phyloP scores from a whole-genome alignment of 1,284 basidiomycete genomes.

The Pterula multifida region DNA sequence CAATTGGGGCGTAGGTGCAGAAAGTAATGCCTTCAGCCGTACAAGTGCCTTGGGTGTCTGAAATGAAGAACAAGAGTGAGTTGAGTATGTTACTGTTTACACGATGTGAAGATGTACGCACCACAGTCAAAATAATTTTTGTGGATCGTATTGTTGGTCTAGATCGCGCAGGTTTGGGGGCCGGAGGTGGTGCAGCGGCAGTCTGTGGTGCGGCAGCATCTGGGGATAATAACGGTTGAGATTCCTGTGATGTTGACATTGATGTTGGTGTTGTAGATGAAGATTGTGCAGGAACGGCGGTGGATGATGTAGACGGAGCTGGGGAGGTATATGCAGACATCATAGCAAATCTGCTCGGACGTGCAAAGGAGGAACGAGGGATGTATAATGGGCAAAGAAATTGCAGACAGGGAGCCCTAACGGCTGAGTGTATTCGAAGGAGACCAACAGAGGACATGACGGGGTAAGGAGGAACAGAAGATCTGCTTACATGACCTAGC shows the following conservation, averaged over 20 bases:
- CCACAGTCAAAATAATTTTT: conserved; percentile 78
- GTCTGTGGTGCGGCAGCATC: conserved; percentile 58
- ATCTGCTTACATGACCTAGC: too few species aligned
- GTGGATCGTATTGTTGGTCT: conserved; percentile 59
- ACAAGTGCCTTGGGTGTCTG: conserved; percentile 78
- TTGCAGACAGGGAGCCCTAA: neutral
- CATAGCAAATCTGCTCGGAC: conserved; percentile 31
- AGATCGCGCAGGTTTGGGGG: conserved; percentile 49
- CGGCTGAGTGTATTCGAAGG: neutral
- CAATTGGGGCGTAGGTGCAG: conserved; percentile 78
- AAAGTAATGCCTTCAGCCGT: conserved; percentile 60
- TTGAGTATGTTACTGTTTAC: conserved; percentile 2
- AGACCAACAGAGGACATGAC: neutral
- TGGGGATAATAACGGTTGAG: conserved; percentile 26
- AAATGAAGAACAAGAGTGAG: conserved; percentile 5
- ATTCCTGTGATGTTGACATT: neutral
- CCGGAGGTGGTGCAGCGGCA: conserved; percentile 56
- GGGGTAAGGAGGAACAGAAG: neutral
- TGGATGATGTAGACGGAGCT: conserved; percentile 31
- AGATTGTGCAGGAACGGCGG: conserved; percentile 36
- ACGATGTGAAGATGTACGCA: conserved; percentile 28
- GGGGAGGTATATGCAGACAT: conserved; percentile 37
- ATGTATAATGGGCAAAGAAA: neutral
- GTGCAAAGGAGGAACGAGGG: neutral
- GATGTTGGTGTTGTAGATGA: conserved; percentile 17